Evolutionary conservation across 768 basidiomycete genomes (phyloP).

Genomic region (Leccinum ochraceum): DNA sequence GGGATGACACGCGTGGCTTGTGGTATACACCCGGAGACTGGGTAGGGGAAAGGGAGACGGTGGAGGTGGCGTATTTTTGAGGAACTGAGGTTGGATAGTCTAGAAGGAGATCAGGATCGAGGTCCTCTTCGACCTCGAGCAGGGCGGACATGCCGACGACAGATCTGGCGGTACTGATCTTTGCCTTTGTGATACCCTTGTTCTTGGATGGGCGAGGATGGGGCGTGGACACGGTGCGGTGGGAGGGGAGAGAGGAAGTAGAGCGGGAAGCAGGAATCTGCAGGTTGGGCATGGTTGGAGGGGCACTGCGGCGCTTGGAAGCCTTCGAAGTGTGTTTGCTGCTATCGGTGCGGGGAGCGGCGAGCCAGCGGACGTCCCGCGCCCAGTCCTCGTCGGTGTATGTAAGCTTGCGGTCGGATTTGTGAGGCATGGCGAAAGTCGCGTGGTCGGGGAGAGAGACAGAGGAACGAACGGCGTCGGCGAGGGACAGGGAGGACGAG

Average conservation of each 20-base stretch:
- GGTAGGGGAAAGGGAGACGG: slow-evolving; percentile 16
- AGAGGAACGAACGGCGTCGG: slow-evolving; percentile 39
- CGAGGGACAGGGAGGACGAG: slow-evolving; percentile 31
- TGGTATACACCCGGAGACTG: slow-evolving; percentile 14
- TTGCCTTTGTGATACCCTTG: slow-evolving; percentile 28
- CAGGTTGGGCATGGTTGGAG: slow-evolving; percentile 3
- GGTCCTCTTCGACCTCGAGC: slow-evolving; percentile 54
- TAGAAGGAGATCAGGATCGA: slow-evolving; percentile 23
- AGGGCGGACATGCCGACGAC: slow-evolving; percentile 55
- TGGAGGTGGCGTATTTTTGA: slow-evolving; percentile 20
- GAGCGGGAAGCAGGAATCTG: slow-evolving; percentile 23
- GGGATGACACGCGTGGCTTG: slow-evolving; percentile 24
- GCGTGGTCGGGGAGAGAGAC: slow-evolving; percentile 31
- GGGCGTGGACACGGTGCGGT: slow-evolving; percentile 9
- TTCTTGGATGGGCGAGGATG: slow-evolving; percentile 31
- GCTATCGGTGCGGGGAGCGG: slow-evolving; percentile 31
- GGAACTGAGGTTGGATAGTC: slow-evolving; percentile 8
- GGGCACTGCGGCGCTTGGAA: slow-evolving; percentile 20
- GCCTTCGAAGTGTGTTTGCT: slow-evolving; percentile 24
- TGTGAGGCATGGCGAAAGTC: slow-evolving; percentile 21
- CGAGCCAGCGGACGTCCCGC: slow-evolving; percentile 67
- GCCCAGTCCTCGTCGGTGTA: slow-evolving; percentile 66
- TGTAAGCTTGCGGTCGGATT: slow-evolving; percentile 31
- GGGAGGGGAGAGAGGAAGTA: slow-evolving; percentile 23
- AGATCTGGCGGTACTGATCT: slow-evolving; percentile 41